Percentiles rank a stretch among this genome's conserved stretches.
These are phyloP conservation scores for Penicillium capsulatum DNA, from an alignment of 2,329 filamentous ascomycete genomes.

Conservation along the genomic window DNA sequence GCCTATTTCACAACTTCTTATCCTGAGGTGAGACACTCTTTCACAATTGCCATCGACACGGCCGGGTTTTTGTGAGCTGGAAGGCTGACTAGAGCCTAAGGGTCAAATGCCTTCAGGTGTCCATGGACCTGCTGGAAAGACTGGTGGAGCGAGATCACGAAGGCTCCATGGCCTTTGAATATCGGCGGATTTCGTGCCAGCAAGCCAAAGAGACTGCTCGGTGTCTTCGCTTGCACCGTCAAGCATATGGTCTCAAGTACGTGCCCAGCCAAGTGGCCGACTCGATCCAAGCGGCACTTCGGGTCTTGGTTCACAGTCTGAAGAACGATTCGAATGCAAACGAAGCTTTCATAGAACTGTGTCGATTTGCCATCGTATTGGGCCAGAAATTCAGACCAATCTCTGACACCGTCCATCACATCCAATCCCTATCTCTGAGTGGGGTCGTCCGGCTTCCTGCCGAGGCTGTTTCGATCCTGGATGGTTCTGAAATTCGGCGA, in stretches of 20 bases:
- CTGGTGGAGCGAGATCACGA: conserved; percentile 20
- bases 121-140: conserved; percentile 24
- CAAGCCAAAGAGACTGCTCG: conserved; percentile 26
- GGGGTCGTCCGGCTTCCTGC: conserved; percentile 18
- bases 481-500: conserved; percentile 7
- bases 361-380: conserved; percentile 24
- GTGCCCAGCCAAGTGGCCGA: conserved; percentile 28
- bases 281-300: conserved; percentile 21
- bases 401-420: conserved; percentile 20
- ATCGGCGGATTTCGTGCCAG: conserved; percentile 12
- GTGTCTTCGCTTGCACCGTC: conserved; percentile 27
- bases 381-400: conserved; percentile 23
- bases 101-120: conserved; percentile 27
- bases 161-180: conserved; percentile 6
- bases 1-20: conserved; percentile 26
- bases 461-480: conserved; percentile 22
- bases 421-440: conserved; percentile 16
- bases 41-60: background rate
- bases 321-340: conserved; percentile 18
- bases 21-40: conserved; percentile 27
- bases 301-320: conserved; percentile 19
- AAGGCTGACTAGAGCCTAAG: conserved; percentile 18
- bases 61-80: background rate
- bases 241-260: conserved; percentile 28
- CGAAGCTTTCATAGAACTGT: conserved; percentile 28